phyloP scores from a whole-genome alignment of 176 grass and related monocot genomes.

The Musa schizocarpa region DNA sequence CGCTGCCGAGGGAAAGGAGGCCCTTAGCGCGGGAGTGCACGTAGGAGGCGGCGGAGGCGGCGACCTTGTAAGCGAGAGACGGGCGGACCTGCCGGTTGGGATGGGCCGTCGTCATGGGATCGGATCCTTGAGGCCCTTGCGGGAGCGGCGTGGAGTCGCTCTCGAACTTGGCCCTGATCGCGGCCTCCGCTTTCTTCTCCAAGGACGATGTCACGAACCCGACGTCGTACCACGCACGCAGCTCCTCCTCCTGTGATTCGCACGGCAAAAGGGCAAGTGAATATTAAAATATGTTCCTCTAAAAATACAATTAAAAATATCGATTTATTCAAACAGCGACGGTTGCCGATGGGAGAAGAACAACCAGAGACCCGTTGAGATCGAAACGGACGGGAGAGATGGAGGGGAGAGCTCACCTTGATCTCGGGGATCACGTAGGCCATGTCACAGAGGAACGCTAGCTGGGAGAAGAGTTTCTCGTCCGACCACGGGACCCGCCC shows the following conservation, averaged over 20 bases:
- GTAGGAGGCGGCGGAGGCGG: slow-evolving; percentile 82
- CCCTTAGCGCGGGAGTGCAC: slow-evolving; percentile 54
- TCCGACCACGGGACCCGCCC: slow-evolving; percentile 48
- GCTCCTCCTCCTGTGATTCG: slow-evolving; percentile 33
- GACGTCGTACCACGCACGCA: slow-evolving; percentile 52
- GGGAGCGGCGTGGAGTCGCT: slow-evolving; percentile 36
- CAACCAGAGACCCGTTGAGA: background rate
- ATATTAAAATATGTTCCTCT: too few relatives aligned
- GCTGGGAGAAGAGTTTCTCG: slow-evolving; percentile 63
- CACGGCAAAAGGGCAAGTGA: background rate
- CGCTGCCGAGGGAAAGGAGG: slow-evolving; percentile 39
- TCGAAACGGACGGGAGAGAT: slow-evolving; percentile 5
- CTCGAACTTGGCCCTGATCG: slow-evolving; percentile 36
- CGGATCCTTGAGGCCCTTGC: background rate
- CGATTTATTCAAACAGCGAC: background rate
- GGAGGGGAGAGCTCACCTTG: slow-evolving; percentile 43
- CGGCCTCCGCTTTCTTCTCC: slow-evolving; percentile 56
- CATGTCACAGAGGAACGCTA: slow-evolving; percentile 94
- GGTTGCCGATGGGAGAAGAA: background rate
- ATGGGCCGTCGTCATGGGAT: slow-evolving; percentile 29
- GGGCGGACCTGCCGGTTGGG: slow-evolving; percentile 37
- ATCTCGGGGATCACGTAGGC: slow-evolving; percentile 91
- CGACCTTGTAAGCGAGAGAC: slow-evolving; percentile 77
- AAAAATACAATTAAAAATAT: background rate
- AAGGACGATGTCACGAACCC: slow-evolving; percentile 65